Base-by-base conservation (phyloP, 495 filamentous ascomycete genomes). In the Baudoinia panamericana region DNA sequence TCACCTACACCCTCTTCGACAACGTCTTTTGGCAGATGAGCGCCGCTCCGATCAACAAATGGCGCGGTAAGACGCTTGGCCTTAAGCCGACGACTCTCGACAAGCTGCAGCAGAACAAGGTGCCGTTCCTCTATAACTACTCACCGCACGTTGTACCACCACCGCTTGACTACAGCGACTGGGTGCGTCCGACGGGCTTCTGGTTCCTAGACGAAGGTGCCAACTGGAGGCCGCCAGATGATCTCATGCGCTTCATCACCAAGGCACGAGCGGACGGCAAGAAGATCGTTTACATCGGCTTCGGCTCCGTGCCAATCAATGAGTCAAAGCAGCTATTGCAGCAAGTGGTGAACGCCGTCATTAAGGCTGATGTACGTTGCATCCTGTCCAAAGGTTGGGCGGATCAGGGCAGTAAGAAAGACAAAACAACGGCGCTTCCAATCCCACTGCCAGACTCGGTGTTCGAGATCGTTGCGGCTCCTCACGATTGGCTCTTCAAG, bases 311-410 rank as follows among this genome's bases (percentile, higher is more conserved):
- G 41, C 82, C 93, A 10, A 86, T 97, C n/a, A 76, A 80, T 0
- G 87, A 97, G 56, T 81, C 87, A 9, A 75, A 73, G 25, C 84
- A 83, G 38, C 67, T 97, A 55, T 95, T 88, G 25, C 73, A 76
- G 51, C 86, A 87, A 0, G 80, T 97, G 10, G 78, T 97, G 23
- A 82, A 93, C 39, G 85, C 84, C 0, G 84, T 96, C 5, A 60
- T 75, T 40, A 94, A 92, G 59, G 92, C 92, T 0, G 88, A 92
- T 52, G 84, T 96, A 4, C 75, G 88, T 31, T 96, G 92, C 51
- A 90, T 97, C 51, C 69, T 97, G 6, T 93, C 84, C 19, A 96
- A 96, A 56, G 90, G 90, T n/a, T 97, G 90, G 90, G 93, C 86
- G n/a, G 90, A 96, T 57, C 75, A 87, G 16, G 67, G 86, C 11